Conservation (phyloP, 2,329 filamentous ascomycete species). For the Diplodia mutila region DNA sequence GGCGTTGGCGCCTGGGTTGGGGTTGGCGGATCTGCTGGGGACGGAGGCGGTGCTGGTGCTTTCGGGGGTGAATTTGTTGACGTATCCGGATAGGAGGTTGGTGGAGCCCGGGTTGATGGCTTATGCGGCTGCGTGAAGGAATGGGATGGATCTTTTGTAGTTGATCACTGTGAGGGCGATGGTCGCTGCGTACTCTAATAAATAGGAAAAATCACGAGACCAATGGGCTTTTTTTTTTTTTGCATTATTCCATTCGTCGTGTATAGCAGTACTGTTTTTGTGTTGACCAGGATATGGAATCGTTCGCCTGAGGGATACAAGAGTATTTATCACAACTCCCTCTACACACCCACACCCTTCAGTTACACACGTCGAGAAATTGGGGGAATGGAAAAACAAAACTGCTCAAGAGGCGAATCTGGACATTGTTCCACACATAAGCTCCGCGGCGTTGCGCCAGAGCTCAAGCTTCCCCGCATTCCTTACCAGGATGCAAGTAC, state of each 20-base stretch:
- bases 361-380: background rate
- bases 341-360: too few species aligned
- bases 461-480: constrained; percentile 4
- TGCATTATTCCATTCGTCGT: too few species aligned
- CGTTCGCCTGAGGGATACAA: too few species aligned
- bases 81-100: constrained; percentile 28
- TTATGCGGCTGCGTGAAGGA: background rate
- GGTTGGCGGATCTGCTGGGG: constrained; percentile 50
- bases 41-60: constrained; percentile 50
- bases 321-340: too few species aligned
- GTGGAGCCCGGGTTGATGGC: constrained; percentile 10
- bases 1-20: constrained; percentile 45
- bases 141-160: too few species aligned
- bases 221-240: too few species aligned
- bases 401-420: background rate
- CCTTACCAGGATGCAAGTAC: background rate
- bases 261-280: too few species aligned
- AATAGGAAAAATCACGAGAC: too few species aligned
- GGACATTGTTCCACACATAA: background rate
- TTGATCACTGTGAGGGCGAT: too few species aligned
- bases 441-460: background rate
- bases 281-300: too few species aligned
- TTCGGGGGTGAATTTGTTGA: constrained; percentile 42
- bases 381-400: background rate
- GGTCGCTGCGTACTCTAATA: too few species aligned